Conservation (phyloP, 2,329 filamentous ascomycete species). For the Cryphonectria parasitica region DNA sequence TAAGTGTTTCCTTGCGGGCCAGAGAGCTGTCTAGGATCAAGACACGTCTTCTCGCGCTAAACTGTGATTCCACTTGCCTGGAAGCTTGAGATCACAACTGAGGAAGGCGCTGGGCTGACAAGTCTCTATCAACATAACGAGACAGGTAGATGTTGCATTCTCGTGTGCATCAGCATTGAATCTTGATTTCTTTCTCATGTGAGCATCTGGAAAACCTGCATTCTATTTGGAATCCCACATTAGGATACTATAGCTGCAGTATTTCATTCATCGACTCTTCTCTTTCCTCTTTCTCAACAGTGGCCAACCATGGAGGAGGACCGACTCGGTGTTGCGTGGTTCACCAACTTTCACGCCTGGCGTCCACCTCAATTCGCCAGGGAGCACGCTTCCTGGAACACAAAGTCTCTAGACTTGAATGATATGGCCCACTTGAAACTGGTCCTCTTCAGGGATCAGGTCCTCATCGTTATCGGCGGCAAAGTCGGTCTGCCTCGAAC, state of each 20-base stretch:
- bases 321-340: not conserved
- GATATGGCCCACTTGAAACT: conserved; percentile 1
- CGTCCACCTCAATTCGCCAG: not conserved
- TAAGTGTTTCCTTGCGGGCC: no score
- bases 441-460: not conserved
- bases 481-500: not conserved
- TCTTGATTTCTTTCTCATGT: no score
- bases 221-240: no score
- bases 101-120: no score
- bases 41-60: not conserved
- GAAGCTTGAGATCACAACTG: not conserved
- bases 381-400: not conserved
- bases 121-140: not conserved
- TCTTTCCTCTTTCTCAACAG: not conserved
- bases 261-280: no score
- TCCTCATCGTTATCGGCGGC: conserved; percentile 9
- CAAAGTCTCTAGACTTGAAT: not conserved
- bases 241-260: no score
- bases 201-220: no score
- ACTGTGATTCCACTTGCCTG: not conserved
- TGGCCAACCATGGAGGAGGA: not conserved
- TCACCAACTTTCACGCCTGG: not conserved
- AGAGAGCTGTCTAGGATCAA: not conserved
- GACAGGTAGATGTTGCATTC: not conserved
- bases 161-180: no score